Evolutionary conservation across 176 grass and related monocot species (phyloP).

Genomic region (Raddia guianensis): DNA sequence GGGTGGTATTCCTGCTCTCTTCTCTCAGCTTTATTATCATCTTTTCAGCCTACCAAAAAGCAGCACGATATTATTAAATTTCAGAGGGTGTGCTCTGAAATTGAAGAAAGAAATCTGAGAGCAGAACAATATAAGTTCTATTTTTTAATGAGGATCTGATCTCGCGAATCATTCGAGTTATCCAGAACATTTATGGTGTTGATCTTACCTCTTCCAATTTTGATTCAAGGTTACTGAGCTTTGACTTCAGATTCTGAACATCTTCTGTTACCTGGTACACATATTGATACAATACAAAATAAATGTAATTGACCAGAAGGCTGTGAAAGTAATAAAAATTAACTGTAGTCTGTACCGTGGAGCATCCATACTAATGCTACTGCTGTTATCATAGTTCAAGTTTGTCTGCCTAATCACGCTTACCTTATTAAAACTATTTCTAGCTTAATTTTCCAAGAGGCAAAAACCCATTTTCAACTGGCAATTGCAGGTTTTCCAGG

Average conservation of each 20-base stretch:
- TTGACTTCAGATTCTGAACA: slow-evolving; percentile 84
- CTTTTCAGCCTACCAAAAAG: slow-evolving; percentile 74
- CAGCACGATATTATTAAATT: not conserved
- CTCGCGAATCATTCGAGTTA: slow-evolving; percentile 14
- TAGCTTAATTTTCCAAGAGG: not conserved
- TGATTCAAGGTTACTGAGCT: slow-evolving; percentile 74
- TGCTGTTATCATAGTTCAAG: slow-evolving; percentile 7
- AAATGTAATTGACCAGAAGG: slow-evolving; percentile 15
- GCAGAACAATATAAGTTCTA: slow-evolving; percentile 17
- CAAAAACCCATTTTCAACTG: not conserved
- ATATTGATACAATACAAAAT: slow-evolving; percentile 41
- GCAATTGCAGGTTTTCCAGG: not conserved
- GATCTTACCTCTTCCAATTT: slow-evolving; percentile 88
- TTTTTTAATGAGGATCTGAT: slow-evolving; percentile 13
- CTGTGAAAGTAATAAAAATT: not conserved
- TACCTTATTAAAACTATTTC: not conserved
- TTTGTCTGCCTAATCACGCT: not conserved
- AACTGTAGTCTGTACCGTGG: slow-evolving; percentile 6
- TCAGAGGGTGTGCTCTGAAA: slow-evolving; percentile 23
- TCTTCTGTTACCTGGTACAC: slow-evolving; percentile 79
- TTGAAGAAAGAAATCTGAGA: not conserved
- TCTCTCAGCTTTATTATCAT: slow-evolving; percentile 75
- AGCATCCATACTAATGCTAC: not conserved
- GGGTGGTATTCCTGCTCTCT: slow-evolving; percentile 65
- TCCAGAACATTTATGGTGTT: slow-evolving; percentile 28